Base-by-base conservation (phyloP, 768 basidiomycete species). In the Amanita inopinata region DNA sequence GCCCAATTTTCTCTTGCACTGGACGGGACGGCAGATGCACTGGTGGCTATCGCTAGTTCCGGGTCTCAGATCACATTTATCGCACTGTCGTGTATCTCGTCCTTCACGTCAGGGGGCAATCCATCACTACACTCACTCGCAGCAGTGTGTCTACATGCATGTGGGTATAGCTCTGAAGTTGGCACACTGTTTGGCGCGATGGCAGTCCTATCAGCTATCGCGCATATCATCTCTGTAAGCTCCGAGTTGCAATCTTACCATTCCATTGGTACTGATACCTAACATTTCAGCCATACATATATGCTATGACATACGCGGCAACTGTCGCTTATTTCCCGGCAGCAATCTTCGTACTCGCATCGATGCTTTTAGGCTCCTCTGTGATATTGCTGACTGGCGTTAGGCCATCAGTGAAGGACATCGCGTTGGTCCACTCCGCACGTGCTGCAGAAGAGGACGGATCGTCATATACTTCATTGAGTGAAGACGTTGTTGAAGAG, bases 171-270 rank as follows among this genome's bases (percentile, higher is more conserved):
- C 40, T 58, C 62, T 15, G 67, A 73, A 47, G 65, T 67, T 4
- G 85, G 84, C 0, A 68, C 74, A 15, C 53, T 88, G 27, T 84
- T 88, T 42, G 83, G 83, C 10, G 82, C 82, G 1, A 63, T 87
- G 43, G 78, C 81, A 2, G 73, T 83, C 11, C 55, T 87, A 32
- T 73, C 77, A 40, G 80, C 84, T 0, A 57, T 78, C 6, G 77
- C 77, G 0, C 78, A 80, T 56, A 77, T 74, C 44, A 74, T 86
- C 31, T 69, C 69, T 30, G 73, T 72, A 41, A 51, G 70, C 57
- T 11, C 28, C 8, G 19, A 12, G 38, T 33, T 14, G 17, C 33
- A 9, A 34, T 18, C 10, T 40, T 8, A 14, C 15, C n/a, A 20
- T 15, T n/a, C 10, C 39, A 12, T 48, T 33, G 5, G 32, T 33